Evolutionary conservation across 257 asterid genomes (phyloP).

Genomic region (Nicotiana noctiflora): DNA sequence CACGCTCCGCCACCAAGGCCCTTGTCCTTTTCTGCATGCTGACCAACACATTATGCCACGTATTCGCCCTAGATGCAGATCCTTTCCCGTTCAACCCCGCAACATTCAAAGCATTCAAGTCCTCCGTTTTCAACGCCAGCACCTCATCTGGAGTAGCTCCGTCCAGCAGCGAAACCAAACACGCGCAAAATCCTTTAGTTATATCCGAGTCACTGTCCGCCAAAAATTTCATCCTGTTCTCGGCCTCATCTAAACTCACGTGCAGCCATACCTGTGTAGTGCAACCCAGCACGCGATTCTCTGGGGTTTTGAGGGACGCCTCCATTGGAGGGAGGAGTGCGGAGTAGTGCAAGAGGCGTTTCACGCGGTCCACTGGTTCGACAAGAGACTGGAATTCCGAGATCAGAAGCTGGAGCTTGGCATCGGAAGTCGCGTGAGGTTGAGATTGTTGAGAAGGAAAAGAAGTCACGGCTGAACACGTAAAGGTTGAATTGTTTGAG

Average conservation of each 20-base stretch:
- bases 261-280: conserved; percentile 87
- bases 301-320: conserved; percentile 31
- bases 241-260: conserved; percentile 35
- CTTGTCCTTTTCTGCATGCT: conserved; percentile 86
- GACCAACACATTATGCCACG: conserved; percentile 92
- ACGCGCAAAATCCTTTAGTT: conserved; percentile 81
- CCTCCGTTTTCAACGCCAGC: conserved; percentile 63
- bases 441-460: conserved; percentile 25
- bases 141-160: conserved; percentile 69
- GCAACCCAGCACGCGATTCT: conserved; percentile 79
- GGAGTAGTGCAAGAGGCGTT: conserved; percentile 54
- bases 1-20: conserved; percentile 53
- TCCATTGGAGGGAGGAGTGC: conserved; percentile 38
- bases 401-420: conserved; percentile 44
- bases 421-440: conserved; percentile 10
- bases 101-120: conserved; percentile 54
- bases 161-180: conserved; percentile 78
- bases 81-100: conserved; percentile 43
- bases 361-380: conserved; percentile 79
- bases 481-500: conserved; percentile 11
- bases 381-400: conserved; percentile 47
- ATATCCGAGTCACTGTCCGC: conserved; percentile 90
- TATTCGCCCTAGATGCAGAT: conserved; percentile 54
- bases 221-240: conserved; percentile 34
- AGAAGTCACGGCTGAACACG: conserved; percentile 51